Evolutionary conservation across 768 basidiomycete genomes (phyloP).

Genomic region (Tephrocybe rancida): DNA sequence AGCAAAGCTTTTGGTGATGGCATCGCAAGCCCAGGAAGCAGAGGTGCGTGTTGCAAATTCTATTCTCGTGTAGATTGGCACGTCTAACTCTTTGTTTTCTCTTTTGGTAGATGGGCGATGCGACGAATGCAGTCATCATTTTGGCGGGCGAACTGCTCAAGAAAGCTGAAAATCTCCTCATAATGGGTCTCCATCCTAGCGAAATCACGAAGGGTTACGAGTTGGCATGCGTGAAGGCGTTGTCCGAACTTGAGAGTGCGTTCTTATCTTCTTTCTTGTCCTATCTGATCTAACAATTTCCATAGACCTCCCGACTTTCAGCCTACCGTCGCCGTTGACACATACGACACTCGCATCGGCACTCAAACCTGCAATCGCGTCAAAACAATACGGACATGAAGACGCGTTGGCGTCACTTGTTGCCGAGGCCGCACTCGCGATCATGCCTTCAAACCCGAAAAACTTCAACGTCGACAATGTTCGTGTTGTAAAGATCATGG

Average conservation of each 20-base stretch:
- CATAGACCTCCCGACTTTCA: conserved; percentile 69
- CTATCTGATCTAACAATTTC: conserved; percentile 15
- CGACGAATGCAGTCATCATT: conserved; percentile 94
- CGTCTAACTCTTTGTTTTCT: conserved; percentile 2
- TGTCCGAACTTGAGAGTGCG: conserved; percentile 90
- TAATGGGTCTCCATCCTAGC: conserved; percentile 97
- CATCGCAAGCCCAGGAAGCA: conserved; percentile 92
- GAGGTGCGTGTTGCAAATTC: conserved; percentile 60
- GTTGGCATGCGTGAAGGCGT: conserved; percentile 80
- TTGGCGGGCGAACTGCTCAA: conserved; percentile 94
- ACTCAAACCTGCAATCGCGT: conserved; percentile 89
- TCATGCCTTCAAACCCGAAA: conserved; percentile 87
- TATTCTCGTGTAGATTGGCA: not conserved
- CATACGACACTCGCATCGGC: conserved; percentile 70
- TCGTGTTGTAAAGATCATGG: conserved; percentile 98
- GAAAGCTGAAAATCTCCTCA: conserved; percentile 86
- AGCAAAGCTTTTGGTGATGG: conserved; percentile 99
- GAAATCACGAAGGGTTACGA: conserved; percentile 97
- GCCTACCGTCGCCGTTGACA: conserved; percentile 72
- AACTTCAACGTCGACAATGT: conserved; percentile 99
- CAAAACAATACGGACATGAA: conserved; percentile 97
- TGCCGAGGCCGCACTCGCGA: conserved; percentile 88
- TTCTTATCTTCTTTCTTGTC: conserved; percentile 19
- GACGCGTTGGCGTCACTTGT: conserved; percentile 81
- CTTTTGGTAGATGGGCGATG: conserved; percentile 89